A percentile compares a stretch with the other conserved stretches of the same genome.
Conservation (phyloP, 306 rosid genomes). For the Cyamopsis tetragonoloba region DNA sequence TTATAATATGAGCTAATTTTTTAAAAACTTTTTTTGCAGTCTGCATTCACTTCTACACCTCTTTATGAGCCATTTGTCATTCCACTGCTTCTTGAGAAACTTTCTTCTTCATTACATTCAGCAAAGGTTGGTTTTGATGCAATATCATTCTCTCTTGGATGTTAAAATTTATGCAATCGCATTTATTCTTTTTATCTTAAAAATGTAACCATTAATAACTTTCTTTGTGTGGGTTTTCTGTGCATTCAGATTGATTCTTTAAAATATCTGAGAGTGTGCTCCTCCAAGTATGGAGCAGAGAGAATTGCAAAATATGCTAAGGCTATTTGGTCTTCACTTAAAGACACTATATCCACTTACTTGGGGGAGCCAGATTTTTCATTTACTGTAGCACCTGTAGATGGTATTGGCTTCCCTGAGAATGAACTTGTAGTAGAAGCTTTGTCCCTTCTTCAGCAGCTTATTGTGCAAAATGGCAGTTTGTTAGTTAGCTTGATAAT, state of each 20-base stretch:
- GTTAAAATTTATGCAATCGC: neutral
- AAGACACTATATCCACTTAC: constrained; percentile 55
- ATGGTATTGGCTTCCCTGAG: constrained; percentile 59
- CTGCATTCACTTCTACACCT: constrained; percentile 71
- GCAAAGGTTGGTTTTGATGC: constrained; percentile 69
- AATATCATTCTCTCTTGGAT: constrained; percentile 17
- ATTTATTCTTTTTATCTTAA: neutral
- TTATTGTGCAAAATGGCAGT: constrained; percentile 55
- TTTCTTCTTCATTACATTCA: constrained; percentile 68
- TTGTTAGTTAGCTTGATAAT: constrained; percentile 52
- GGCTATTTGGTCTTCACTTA: constrained; percentile 68
- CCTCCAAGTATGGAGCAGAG: constrained; percentile 68
- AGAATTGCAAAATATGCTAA: constrained; percentile 65
- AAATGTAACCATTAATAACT: neutral
- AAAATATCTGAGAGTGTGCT: constrained; percentile 70
- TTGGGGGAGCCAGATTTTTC: constrained; percentile 49
- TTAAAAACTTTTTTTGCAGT: constrained; percentile 55
- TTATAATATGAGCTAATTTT: constrained; percentile 8
- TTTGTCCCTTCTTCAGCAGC: constrained; percentile 60
- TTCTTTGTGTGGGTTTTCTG: constrained; percentile 20
- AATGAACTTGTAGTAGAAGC: constrained; percentile 69
- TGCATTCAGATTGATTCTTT: constrained; percentile 79
- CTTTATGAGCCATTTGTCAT: constrained; percentile 78
- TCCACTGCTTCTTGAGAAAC: constrained; percentile 90
- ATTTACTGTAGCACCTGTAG: constrained; percentile 34